A percentile compares a stretch with the other conserved stretches of the same genome.
phyloP scores from a whole-genome alignment of 2,329 filamentous ascomycete genomes.

The Seiridium cupressi region DNA sequence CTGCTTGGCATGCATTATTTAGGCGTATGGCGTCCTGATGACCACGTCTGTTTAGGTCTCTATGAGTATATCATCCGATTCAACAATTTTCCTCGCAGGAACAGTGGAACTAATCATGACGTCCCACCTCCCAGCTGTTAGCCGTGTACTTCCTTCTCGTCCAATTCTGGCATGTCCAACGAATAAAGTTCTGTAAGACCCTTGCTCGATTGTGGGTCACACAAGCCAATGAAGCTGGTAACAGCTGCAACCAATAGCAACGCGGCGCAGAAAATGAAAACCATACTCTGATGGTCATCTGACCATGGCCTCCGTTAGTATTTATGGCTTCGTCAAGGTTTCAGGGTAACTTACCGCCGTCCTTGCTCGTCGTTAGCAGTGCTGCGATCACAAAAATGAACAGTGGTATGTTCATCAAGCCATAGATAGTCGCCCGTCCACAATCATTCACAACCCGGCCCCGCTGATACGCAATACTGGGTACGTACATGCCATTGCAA shows the following conservation, averaged over 20 bases:
- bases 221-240: constrained; percentile 11
- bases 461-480: constrained; percentile 29
- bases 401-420: constrained; percentile 45
- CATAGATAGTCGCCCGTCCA: constrained; percentile 26
- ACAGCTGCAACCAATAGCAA: constrained; percentile 20
- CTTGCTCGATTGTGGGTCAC: not conserved
- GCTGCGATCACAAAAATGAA: constrained; percentile 56
- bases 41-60: not conserved
- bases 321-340: not conserved
- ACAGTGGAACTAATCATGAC: no score
- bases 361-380: constrained; percentile 34
- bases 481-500: constrained; percentile 31
- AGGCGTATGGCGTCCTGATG: not conserved
- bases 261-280: constrained; percentile 20
- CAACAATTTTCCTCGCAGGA: no score
- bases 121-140: not conserved
- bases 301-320: not conserved
- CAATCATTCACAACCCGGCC: constrained; percentile 25
- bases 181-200: not conserved
- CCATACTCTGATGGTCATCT: constrained; percentile 15
- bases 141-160: not conserved
- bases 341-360: constrained; percentile 13
- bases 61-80: not conserved
- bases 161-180: not conserved
- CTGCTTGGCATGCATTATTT: not conserved